These are phyloP conservation scores for Magnusiomyces magnusii DNA, from an alignment of 1,139 yeast genomes.

Conservation along the genomic window DNA sequence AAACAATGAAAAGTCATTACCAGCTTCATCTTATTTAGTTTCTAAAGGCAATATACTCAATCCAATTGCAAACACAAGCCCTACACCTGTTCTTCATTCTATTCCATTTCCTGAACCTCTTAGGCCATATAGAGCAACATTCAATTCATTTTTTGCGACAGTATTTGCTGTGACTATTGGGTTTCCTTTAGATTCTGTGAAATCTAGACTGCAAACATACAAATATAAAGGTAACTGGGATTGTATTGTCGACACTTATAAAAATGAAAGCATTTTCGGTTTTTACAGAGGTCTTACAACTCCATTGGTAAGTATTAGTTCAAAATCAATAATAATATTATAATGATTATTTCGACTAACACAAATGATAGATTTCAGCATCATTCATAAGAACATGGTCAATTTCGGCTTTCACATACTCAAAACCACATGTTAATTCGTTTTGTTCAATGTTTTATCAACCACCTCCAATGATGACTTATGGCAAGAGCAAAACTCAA, in stretches of 20 bases:
- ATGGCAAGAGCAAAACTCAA: background rate
- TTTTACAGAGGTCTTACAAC: conserved; percentile 51
- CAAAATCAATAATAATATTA: no score
- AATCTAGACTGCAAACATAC: conserved; percentile 80
- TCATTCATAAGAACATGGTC: conserved; percentile 33
- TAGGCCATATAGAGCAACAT: conserved; percentile 50
- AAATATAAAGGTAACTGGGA: conserved; percentile 50
- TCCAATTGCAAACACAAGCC: background rate
- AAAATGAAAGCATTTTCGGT: conserved; percentile 59
- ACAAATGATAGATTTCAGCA: conserved; percentile 18
- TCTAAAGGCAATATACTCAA: background rate
- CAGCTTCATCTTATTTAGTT: background rate
- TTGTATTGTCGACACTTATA: conserved; percentile 52
- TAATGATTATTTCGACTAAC: no score
- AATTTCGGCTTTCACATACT: conserved; percentile 55
- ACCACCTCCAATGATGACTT: conserved; percentile 14
- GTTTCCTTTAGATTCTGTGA: conserved; percentile 76
- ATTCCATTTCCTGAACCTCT: conserved; percentile 39
- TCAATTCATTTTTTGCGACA: conserved; percentile 57
- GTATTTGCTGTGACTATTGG: conserved; percentile 67
- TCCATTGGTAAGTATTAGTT: conserved; percentile 20
- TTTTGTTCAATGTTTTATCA: conserved; percentile 22
- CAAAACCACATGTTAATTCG: conserved; percentile 41
- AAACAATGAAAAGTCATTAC: background rate
- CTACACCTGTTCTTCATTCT: background rate